A percentile compares a stretch with the other conserved stretches of the same genome.
Conservation (phyloP, 306 rosid species). For the Cicer pinnatifidum region DNA sequence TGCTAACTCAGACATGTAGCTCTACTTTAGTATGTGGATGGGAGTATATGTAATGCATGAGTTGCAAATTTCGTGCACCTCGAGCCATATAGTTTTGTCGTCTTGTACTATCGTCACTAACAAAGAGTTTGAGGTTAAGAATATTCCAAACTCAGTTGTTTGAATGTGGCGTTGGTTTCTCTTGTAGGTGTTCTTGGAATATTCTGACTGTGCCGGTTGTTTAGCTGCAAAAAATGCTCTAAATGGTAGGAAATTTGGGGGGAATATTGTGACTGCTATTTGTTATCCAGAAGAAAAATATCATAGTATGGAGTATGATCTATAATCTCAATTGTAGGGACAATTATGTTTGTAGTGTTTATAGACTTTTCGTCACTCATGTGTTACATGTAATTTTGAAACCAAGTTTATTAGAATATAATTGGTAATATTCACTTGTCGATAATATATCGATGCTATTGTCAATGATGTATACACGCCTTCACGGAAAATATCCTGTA, state of each 20-base stretch:
- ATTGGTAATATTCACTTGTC: neutral
- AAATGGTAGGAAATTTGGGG: conserved; percentile 77
- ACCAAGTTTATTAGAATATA: conserved; percentile 19
- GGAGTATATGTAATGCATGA: neutral
- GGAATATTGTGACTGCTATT: conserved; percentile 62
- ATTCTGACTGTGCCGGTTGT: conserved; percentile 55
- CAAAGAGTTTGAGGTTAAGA: conserved; percentile 10
- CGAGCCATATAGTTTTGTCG: neutral
- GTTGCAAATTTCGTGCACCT: conserved; percentile 17
- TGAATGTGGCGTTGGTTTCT: conserved; percentile 40
- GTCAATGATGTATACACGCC: neutral
- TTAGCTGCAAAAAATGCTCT: conserved; percentile 67
- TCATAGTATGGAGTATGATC: conserved; percentile 53
- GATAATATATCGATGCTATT: neutral
- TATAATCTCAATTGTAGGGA: conserved; percentile 34
- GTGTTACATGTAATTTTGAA: neutral
- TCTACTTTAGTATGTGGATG: neutral
- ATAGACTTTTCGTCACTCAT: conserved; percentile 22
- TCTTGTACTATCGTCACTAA: neutral
- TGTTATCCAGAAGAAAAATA: conserved; percentile 74
- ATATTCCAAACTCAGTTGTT: neutral
- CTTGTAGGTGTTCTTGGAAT: conserved; percentile 79
- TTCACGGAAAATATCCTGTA: neutral
- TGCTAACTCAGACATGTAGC: neutral
- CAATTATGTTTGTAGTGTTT: conserved; percentile 5